Conservation (phyloP, 2,329 filamentous ascomycete species). For the Arthrobotrys sphaeroides region DNA sequence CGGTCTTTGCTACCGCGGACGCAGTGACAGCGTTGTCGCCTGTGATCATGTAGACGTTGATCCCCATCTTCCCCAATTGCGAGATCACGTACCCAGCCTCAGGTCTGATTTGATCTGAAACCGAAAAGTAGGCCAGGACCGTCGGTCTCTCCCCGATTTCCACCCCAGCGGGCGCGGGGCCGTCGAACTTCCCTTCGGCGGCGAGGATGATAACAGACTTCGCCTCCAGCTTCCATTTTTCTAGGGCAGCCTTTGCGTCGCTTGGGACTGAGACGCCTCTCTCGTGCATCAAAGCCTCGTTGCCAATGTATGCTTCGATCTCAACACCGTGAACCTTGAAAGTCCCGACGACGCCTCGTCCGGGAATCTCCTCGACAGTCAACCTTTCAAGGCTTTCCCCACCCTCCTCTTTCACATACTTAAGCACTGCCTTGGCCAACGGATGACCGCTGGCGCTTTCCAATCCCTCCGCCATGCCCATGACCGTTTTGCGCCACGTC, state of each 20-base stretch:
- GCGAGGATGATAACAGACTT: slow-evolving; percentile 68
- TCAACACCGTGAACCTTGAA: slow-evolving; percentile 61
- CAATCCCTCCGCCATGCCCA: slow-evolving; percentile 69
- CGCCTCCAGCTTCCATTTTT: slow-evolving; percentile 70
- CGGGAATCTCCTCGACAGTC: slow-evolving; percentile 72
- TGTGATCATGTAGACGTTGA: slow-evolving; percentile 89
- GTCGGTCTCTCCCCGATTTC: slow-evolving; percentile 31
- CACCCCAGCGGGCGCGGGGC: slow-evolving; percentile 56
- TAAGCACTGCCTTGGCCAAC: slow-evolving; percentile 74
- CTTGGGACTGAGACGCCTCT: slow-evolving; percentile 45
- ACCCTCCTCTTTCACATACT: slow-evolving; percentile 67
- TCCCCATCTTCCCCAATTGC: slow-evolving; percentile 72
- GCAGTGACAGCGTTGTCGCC: slow-evolving; percentile 91
- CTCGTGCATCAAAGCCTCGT: slow-evolving; percentile 73
- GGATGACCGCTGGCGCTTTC: slow-evolving; percentile 80
- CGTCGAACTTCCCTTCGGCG: slow-evolving; percentile 5
- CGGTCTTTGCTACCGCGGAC: slow-evolving; percentile 75
- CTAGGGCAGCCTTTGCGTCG: slow-evolving; percentile 18
- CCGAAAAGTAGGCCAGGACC: slow-evolving; percentile 74
- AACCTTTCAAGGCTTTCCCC: slow-evolving; percentile 55
- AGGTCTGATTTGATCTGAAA: slow-evolving; percentile 81
- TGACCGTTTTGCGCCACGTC: slow-evolving; percentile 44
- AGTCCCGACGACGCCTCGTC: slow-evolving; percentile 73
- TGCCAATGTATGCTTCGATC: slow-evolving; percentile 73
- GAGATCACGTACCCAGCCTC: slow-evolving; percentile 74